Conservation (phyloP, 331 rosid genomes). For the Pyrus hybrid region DNA sequence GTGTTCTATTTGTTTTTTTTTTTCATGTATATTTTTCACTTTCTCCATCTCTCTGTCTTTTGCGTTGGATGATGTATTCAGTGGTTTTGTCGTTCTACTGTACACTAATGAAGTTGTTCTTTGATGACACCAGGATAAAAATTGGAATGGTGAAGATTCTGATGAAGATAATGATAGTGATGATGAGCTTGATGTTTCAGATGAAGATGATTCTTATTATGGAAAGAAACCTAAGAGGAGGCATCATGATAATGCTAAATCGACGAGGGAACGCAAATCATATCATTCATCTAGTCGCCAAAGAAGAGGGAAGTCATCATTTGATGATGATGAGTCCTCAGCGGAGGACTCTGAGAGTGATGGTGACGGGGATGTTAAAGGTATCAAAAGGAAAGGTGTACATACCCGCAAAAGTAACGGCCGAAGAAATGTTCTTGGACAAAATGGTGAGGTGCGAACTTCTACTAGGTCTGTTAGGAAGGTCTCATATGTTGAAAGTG, state of each 20-base stretch:
- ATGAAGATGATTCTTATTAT: constrained; percentile 65
- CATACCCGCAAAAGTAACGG: constrained; percentile 55
- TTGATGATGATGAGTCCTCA: constrained; percentile 78
- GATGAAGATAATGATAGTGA: constrained; percentile 69
- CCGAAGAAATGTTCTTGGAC: constrained; percentile 36
- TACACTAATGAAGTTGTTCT: constrained; percentile 17
- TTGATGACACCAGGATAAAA: constrained; percentile 56
- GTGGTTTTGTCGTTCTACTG: constrained; percentile 4
- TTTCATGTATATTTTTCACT: neutral
- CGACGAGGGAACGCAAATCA: constrained; percentile 48
- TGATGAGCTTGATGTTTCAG: constrained; percentile 59
- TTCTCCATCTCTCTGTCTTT: neutral
- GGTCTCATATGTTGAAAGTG: constrained; percentile 98
- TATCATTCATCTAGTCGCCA: constrained; percentile 51
- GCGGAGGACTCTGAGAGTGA: constrained; percentile 73
- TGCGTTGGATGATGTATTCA: neutral
- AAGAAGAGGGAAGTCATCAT: constrained; percentile 60
- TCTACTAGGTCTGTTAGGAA: constrained; percentile 82
- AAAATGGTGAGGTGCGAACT: constrained; percentile 73
- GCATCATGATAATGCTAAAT: constrained; percentile 48
- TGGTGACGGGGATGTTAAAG: constrained; percentile 61
- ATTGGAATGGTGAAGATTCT: constrained; percentile 81
- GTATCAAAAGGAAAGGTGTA: constrained; percentile 41
- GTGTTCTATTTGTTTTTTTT: neutral
- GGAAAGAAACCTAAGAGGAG: constrained; percentile 55